Percentiles rank a stretch among this genome's conserved stretches.
Conservation (phyloP, 176 grass and related monocot genomes). For the Phyllostachys edulis region DNA sequence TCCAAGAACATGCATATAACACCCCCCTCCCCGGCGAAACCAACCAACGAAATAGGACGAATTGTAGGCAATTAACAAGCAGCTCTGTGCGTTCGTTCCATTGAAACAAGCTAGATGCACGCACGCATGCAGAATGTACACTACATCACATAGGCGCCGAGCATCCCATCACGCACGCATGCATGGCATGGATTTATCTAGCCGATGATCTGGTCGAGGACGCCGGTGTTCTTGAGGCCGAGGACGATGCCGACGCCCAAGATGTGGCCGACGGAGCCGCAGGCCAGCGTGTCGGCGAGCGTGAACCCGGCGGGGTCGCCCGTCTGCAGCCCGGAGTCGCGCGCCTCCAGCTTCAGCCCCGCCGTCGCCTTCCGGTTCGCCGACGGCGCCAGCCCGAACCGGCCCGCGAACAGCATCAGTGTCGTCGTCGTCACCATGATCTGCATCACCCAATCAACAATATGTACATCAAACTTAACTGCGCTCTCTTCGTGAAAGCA, state of each 20-base stretch:
- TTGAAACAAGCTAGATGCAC: not conserved
- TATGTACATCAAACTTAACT: not conserved
- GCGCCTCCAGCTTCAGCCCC: conserved; percentile 83
- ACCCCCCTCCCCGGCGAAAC: no score
- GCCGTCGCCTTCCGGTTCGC: conserved; percentile 89
- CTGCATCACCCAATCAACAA: conserved; percentile 21
- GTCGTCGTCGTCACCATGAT: conserved; percentile 92
- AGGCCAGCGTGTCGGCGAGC: conserved; percentile 81
- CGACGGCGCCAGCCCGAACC: conserved; percentile 95
- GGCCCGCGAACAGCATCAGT: conserved; percentile 91
- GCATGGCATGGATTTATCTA: not conserved
- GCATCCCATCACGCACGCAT: not conserved
- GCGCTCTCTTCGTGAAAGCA: not conserved
- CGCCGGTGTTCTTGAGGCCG: conserved; percentile 84
- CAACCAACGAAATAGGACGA: not conserved
- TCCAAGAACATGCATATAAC: not conserved
- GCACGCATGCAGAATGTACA: not conserved
- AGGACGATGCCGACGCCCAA: conserved; percentile 87
- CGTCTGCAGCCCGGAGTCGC: conserved; percentile 88
- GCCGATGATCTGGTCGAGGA: conserved; percentile 63
- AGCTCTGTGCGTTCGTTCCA: not conserved
- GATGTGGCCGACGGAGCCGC: conserved; percentile 82
- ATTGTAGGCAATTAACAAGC: not conserved
- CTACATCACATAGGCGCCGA: not conserved
- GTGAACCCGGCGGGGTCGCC: conserved; percentile 96